These are phyloP conservation scores for Cicer yamashitae DNA, from an alignment of 306 rosid genomes.

Conservation along the genomic window DNA sequence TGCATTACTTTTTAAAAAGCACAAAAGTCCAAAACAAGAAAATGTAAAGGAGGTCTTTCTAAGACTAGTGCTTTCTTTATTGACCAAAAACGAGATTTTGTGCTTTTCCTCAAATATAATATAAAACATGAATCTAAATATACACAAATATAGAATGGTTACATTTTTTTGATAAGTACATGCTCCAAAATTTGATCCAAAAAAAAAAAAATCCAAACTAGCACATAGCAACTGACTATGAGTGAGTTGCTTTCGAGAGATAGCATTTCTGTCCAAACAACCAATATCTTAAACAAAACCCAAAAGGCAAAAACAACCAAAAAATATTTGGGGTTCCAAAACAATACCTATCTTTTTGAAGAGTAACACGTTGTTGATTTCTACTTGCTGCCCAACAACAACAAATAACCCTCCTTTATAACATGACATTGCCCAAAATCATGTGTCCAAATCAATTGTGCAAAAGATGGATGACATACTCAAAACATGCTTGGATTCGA, in stretches of 20 bases:
- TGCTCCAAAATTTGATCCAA: not conserved
- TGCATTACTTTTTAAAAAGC: not conserved
- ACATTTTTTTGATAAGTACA: not conserved
- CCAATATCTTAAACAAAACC: not conserved
- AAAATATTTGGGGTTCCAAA: not conserved
- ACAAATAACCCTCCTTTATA: not conserved
- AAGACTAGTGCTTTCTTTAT: not conserved
- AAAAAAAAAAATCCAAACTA: not conserved
- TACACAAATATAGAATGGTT: not conserved
- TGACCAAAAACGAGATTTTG: no score
- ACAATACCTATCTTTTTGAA: not conserved
- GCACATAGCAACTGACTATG: not conserved
- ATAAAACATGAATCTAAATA: not conserved
- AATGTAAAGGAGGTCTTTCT: not conserved
- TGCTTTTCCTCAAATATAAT: not conserved
- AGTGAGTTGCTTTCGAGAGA: not conserved
- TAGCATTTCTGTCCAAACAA: not conserved
- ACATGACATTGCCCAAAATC: not conserved
- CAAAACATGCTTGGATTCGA: no score
- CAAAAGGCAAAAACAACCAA: not conserved
- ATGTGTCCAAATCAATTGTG: slow-evolving; percentile 2
- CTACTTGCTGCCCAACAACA: not conserved
- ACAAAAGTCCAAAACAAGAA: slow-evolving; percentile 4
- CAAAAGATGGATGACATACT: not conserved
- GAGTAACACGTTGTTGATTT: slow-evolving; percentile 1